These are phyloP conservation scores for Pneumocystis sp. DNA, from an alignment of 1,139 yeast genomes.

Conservation along the genomic window DNA sequence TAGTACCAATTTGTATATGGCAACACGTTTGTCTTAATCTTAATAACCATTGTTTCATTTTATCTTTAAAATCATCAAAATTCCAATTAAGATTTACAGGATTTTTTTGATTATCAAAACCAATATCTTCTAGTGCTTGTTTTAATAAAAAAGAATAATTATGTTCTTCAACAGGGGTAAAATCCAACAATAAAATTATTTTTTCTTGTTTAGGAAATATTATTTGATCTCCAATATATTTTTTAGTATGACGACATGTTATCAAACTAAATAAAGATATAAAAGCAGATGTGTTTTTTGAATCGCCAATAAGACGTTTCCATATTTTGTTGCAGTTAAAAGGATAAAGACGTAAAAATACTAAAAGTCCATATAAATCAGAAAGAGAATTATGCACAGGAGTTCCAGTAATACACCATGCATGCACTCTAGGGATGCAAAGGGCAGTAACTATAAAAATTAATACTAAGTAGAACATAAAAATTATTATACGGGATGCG, in stretches of 20 bases:
- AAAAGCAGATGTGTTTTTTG: slow-evolving; percentile 14
- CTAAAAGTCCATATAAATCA: slow-evolving; percentile 57
- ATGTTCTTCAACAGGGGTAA: slow-evolving; percentile 69
- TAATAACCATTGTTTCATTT: slow-evolving; percentile 40
- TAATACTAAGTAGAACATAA: neutral
- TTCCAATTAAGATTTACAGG: slow-evolving; percentile 24
- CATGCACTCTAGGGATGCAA: slow-evolving; percentile 59
- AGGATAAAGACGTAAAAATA: slow-evolving; percentile 54
- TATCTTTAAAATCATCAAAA: slow-evolving; percentile 13
- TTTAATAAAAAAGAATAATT: slow-evolving; percentile 53
- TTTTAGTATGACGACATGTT: slow-evolving; percentile 68
- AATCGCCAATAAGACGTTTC: slow-evolving; percentile 20
- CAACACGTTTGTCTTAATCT: slow-evolving; percentile 67
- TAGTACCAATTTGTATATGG: slow-evolving; percentile 56
- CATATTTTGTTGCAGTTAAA: slow-evolving; percentile 29
- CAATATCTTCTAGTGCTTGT: slow-evolving; percentile 47
- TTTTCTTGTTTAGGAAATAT: slow-evolving; percentile 63
- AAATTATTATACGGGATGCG: slow-evolving; percentile 37
- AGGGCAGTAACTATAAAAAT: slow-evolving; percentile 42
- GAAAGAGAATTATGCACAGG: slow-evolving; percentile 54
- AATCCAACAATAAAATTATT: slow-evolving; percentile 52
- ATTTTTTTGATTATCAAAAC: slow-evolving; percentile 43
- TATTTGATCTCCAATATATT: slow-evolving; percentile 66
- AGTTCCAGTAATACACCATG: slow-evolving; percentile 97
- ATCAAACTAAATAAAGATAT: slow-evolving; percentile 32